Base-by-base conservation (phyloP, 1,139 yeast genomes). In the Nakaseomyces kungkrabaensis region DNA sequence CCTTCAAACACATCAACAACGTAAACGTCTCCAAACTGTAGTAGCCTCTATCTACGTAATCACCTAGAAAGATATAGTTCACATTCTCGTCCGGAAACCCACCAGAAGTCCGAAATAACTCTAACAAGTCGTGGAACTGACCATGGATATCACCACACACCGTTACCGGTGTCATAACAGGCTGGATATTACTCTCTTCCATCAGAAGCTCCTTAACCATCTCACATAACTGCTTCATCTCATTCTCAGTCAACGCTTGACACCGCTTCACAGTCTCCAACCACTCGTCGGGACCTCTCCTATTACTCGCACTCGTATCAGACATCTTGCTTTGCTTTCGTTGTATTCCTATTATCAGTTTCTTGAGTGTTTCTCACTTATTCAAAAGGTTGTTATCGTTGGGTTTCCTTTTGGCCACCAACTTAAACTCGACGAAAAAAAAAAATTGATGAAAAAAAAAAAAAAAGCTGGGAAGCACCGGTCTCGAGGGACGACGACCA, bases 101-200 rank as follows among this genome's bases (percentile, higher is more conserved):
- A 31, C 98, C 98, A 31, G 95, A 83, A 44, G 90, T 86, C 58
- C 95, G 79, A 67, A 92, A 92, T 44, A 92, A 74, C 68, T 92
- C 97, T 64, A 92, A 73, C 54, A 92, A 73, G 68, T 92, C 98
- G 65, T 92, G 97, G 67, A 92, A 92, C 68, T 92, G 98, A 6
- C 98, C 98, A 69, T 92, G 98, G 57, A 92, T 95, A 69, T 92
- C 98, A 57, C 98, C 98, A 73, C 97, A 92, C 11, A 92, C 97
- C 1, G 97, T 89, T n/a, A 92, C 97, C 1, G 98, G 98, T 36
- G 94, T 81, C 66, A 84, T 88, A 11, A 92, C 97, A 0, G 98
- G 97, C 65, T 92, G 97, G 57, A 92, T 90, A 67, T 92, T 92
- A 43, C 92, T 85, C 68, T 88, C 96, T 66, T 88, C 96, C 95